Evolutionary conservation across 2,329 filamentous ascomycete species (phyloP), one percentile per base, ranked within the genome.

Genomic region (Sporothrix sp.): DNA sequence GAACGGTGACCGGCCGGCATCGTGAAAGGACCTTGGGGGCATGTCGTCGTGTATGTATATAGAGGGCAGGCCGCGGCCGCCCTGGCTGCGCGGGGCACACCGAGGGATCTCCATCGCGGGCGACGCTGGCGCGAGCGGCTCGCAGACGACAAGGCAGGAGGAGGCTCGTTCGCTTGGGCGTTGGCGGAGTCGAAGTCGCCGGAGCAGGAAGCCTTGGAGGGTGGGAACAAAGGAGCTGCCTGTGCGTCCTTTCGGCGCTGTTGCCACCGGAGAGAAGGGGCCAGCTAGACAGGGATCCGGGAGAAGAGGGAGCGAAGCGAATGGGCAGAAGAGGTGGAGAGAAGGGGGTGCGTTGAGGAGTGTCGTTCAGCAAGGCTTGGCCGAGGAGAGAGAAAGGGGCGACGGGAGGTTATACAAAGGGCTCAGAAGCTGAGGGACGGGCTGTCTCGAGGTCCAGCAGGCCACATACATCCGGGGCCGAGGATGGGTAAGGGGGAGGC

Each of bases 31-130:
- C 2, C 51, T 36, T 16, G 54, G 28, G 20, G 55, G 44, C 36
- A 50, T 50, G 48, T 50, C 48, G 47, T 58, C 54, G 51, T 55
- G 56, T 44, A 58, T 57, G 50, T 56, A 59, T 56, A 58, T 58
- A 20, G 58, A 54, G 5, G 57, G 58, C 36, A 57, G 53, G 39
- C 45, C 38, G 28, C 39, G 44, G 13, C 47, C 48, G 40, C 45
- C 52, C 27, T 50, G 53, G 47, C 33, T 45, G 32, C 54, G 52
- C 16, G 54, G 50, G 4, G 45, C 21, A 25, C 44, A 51, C 11
- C 52, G 52, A 7, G 56, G 52, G 14, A 58, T 57, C 38, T 59
- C 57, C 57, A 59, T 59, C 33, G 14, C 38, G 20, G 35, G 35
- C 16, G n/a, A n/a, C n/a, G n/a, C n/a, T n/a, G n/a, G n/a, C n/a